Conservation (phyloP, 2,329 filamentous ascomycete species). For the Claviceps lovelessii region DNA sequence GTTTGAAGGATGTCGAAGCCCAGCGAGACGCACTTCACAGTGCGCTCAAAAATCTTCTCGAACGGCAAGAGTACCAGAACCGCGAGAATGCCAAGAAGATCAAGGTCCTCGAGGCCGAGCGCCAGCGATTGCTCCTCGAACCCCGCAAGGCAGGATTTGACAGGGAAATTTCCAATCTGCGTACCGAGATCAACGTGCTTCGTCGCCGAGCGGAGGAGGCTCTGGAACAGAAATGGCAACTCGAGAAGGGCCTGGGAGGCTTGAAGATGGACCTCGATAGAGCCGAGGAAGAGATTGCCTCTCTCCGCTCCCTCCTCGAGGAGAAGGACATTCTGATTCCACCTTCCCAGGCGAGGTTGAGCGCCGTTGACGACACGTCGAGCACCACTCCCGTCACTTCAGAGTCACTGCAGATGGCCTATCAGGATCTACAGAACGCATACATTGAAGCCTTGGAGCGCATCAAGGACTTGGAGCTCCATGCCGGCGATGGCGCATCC, state of each 20-base stretch:
- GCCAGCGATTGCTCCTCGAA: constrained; percentile 54
- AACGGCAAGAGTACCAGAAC: constrained; percentile 73
- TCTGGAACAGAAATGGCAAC: constrained; percentile 89
- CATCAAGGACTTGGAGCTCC: constrained; percentile 48
- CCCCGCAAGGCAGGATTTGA: constrained; percentile 70
- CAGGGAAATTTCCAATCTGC: constrained; percentile 63
- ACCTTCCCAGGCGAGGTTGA: constrained; percentile 37
- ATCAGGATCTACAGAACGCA: constrained; percentile 58
- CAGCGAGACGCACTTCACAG: constrained; percentile 86
- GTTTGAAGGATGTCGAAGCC: constrained; percentile 81
- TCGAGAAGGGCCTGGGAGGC: constrained; percentile 75
- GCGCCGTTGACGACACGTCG: constrained; percentile 16
- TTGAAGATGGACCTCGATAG: constrained; percentile 95
- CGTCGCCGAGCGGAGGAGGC: constrained; percentile 84
- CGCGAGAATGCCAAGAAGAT: constrained; percentile 74
- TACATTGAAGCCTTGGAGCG: constrained; percentile 53
- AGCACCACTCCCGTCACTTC: constrained; percentile 43
- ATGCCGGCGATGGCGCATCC: constrained; percentile 19
- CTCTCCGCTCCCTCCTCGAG: constrained; percentile 61
- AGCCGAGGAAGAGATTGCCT: constrained; percentile 80
- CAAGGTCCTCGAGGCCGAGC: constrained; percentile 59
- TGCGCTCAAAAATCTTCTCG: constrained; percentile 70
- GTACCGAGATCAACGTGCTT: constrained; percentile 71
- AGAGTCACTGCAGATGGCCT: constrained; percentile 58
- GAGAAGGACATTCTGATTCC: constrained; percentile 72